Evolutionary conservation across 148 eudicot genomes (phyloP), one percentile per base, ranked within the genome.

Genomic region (Nepenthes gracilis): DNA sequence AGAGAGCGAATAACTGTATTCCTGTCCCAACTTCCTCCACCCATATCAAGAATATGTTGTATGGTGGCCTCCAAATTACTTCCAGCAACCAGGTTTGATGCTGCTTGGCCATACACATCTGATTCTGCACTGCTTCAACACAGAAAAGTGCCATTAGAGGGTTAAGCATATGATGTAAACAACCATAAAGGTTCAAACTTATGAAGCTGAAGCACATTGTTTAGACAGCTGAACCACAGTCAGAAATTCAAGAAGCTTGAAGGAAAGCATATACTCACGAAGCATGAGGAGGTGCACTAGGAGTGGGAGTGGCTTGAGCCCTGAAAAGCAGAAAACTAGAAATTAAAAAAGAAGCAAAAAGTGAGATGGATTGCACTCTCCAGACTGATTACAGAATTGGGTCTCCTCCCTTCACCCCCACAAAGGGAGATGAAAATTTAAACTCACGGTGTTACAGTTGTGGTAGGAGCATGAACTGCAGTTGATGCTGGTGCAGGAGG

Each of bases 11-110:
- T 67, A 72, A 89, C 94, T 55, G 85, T 86, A 63, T 89, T 90
- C 74, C 94, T 68, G 52, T 86, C 90, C 96, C 96, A 89, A 61
- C 82, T 81, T 63, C 96, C 96, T 37, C 94, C 96, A 57, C 96
- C 96, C 93, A 89, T 89, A 55, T 89, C 96, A 68, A 89, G 82
- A 73, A 89, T 84, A 48, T 83, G 85, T 58, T 89, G 96, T 47
- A 89, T 58, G 11, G 90, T 78, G 58, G 60, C 37, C 73, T 89
- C 96, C 47, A 89, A 69, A 67, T 57, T 75, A 70, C 58, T 78
- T 60, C 96, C 96, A 33, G 90, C 90, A 51, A 89, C 96, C 63
- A 89, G 79, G 72, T 76, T 85, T 35, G 96, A 89, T 54, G 96
- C 94, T 40, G 90, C 96, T 71, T 74, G 74, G 47, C 85, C 87